phyloP scores from a whole-genome alignment of 2,329 filamentous ascomycete species.

The Didymella sp. region DNA sequence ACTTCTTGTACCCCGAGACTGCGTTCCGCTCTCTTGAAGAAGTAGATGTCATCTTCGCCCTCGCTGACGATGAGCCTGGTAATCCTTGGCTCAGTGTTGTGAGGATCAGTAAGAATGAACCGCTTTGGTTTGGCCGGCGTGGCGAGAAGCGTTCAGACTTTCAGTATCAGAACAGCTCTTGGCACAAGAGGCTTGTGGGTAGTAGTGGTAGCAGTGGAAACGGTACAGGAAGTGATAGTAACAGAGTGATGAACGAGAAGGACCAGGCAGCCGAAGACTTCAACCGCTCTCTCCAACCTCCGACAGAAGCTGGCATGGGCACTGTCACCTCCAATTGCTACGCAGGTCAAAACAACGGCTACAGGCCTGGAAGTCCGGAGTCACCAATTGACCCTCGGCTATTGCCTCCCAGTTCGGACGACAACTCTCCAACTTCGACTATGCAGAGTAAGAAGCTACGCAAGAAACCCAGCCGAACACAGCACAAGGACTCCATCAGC shows the following conservation, averaged over 20 bases:
- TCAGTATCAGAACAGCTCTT: slow-evolving; percentile 50
- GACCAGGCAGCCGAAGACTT: slow-evolving; percentile 9
- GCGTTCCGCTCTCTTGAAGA: slow-evolving; percentile 66
- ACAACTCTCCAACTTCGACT: slow-evolving; percentile 10
- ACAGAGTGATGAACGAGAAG: slow-evolving; percentile 19
- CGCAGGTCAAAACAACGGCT: neutral
- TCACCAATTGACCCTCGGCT: slow-evolving; percentile 22
- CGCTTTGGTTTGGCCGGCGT: slow-evolving; percentile 64
- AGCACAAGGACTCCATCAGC: slow-evolving; percentile 16
- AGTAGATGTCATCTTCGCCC: slow-evolving; percentile 70
- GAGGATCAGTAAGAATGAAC: slow-evolving; percentile 57
- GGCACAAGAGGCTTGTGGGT: slow-evolving; percentile 33
- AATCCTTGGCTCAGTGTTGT: slow-evolving; percentile 59
- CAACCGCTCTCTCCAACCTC: slow-evolving; percentile 5
- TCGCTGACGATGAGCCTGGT: slow-evolving; percentile 56
- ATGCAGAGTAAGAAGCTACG: slow-evolving; percentile 14
- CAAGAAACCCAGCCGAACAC: slow-evolving; percentile 14
- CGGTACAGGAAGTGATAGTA: slow-evolving; percentile 22
- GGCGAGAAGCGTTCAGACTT: slow-evolving; percentile 58
- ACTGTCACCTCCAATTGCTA: slow-evolving; percentile 6
- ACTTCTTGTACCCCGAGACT: slow-evolving; percentile 68
- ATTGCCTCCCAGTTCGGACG: neutral
- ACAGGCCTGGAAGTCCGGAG: slow-evolving; percentile 11
- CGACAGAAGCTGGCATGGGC: neutral
- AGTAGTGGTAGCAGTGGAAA: slow-evolving; percentile 24